phyloP scores from a whole-genome alignment of 176 grass and related monocot species.

The Aegilops umbellulata region DNA sequence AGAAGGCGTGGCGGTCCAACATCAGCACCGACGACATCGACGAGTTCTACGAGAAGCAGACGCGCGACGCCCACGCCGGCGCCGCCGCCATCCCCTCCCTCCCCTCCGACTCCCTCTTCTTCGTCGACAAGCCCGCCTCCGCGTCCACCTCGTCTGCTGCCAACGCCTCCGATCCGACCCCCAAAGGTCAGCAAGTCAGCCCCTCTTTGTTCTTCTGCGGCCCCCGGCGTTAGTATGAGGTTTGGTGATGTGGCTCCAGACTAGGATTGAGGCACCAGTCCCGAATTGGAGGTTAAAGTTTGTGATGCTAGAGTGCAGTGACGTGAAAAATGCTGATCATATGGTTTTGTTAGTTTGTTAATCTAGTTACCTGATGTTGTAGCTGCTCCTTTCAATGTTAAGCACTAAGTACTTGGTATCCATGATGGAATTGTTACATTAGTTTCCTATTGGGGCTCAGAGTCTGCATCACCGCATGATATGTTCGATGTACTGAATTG shows the following conservation, averaged over 20 bases:
- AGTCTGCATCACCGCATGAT: not conserved
- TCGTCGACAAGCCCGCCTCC: slow-evolving; percentile 53
- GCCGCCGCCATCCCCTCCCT: slow-evolving; percentile 51
- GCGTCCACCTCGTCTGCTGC: slow-evolving; percentile 18
- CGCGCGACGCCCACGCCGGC: slow-evolving; percentile 58
- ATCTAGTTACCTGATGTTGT: not conserved
- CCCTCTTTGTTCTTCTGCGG: not conserved
- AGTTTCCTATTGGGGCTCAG: not conserved
- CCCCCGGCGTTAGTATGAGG: not conserved
- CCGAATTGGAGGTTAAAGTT: not conserved
- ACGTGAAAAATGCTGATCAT: not conserved
- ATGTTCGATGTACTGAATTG: not conserved
- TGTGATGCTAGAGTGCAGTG: not conserved
- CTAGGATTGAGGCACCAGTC: not conserved
- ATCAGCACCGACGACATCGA: slow-evolving; percentile 85
- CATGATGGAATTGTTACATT: not conserved
- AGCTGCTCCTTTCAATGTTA: not conserved
- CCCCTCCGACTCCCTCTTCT: slow-evolving; percentile 73
- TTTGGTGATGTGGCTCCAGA: not conserved
- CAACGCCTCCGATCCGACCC: not conserved
- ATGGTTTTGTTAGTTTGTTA: not conserved
- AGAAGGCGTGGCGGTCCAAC: slow-evolving; percentile 97
- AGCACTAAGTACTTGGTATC: not conserved
- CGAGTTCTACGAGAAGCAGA: slow-evolving; percentile 82
- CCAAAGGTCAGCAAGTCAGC: slow-evolving; percentile 6